Base-by-base conservation (phyloP, 768 basidiomycete species). In the Tylopilus sp. region DNA sequence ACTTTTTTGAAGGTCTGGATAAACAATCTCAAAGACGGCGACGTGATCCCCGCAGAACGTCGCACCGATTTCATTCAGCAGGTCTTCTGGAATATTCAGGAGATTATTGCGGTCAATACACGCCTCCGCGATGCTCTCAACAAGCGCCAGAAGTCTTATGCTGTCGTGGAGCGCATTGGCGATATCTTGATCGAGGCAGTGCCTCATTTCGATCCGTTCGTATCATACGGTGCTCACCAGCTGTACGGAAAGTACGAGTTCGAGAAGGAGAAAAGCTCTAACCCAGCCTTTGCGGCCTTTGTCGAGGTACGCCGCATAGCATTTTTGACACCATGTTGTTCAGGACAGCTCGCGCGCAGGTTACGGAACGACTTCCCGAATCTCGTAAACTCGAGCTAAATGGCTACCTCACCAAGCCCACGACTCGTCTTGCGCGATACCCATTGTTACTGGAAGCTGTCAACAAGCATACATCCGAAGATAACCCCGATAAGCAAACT, bases 191-290 rank as follows among this genome's bases (percentile, higher is more conserved):
- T 92, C 41, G 95, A 98, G 29, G 74, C 80, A 21, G 90, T 95
- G 2, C 90, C 91, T 1, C 80, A 87, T 65, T 97, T 99, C 61
- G 82, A 77, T 11, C 97, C 97, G 2, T 99, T 98, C 64, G 94
- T 98, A 44, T 84, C 83, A 30, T 99, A 98, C 63, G 97, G 96
- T 40, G 86, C 93, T 10, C 96, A 98, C 66, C 97, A 99, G 70
- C 75, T 98, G 52, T 98, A 96, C 65, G 97, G 97, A 13, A 99
- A 98, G 72, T 98, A 92, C 68, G 95, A 98, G 73, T 98, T 99
- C 69, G 97, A 99, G 76, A 96, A 92, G 78, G 97, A 98, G 78
- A 98, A 98, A 77, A 85, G 80, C 50, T 80, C 85, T 46, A 99
- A 99, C 72, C 82, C 88, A 6, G 89, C 85, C 13, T 99, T 99